Evolutionary conservation across 1,139 yeast species (phyloP), one percentile per base, ranked within the genome.

Genomic region (Lodderomyces elongisporus): DNA sequence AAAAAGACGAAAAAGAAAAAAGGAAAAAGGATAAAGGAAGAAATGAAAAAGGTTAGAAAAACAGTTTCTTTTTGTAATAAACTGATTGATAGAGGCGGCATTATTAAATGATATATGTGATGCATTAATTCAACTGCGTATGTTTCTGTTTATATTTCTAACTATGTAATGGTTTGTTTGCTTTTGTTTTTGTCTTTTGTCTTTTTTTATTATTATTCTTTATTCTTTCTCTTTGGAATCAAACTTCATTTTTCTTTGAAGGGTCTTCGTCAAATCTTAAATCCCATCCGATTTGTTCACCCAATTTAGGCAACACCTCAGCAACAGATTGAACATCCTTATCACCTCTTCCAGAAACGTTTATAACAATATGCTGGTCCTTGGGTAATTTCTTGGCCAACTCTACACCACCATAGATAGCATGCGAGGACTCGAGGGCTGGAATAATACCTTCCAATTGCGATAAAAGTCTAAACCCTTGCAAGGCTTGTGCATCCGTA

Each of bases 271-370:
- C 91, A 49, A 91, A 91, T 60, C 98, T 77, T 55, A 91, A 72
- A 58, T 91, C 97, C 98, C 98, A 91, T 48, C 83, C 91, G 54
- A 91, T 89, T 58, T 79, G 58, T 33, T 91, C 93, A 30, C 99
- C 99, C 40, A 88, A 70, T 42, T 62, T 75, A 30, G 98, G 98
- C 54, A 91, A 72, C 33, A 82, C 77, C 59, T 91, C 96, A 27
- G 98, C 98, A 38, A 91, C 96, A 56, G 91, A 85, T 65, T 89
- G 96, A 24, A 91, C 98, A 57, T 91, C 99, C 69, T 91, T 91
- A 59, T 93, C 99, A 63, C 99, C 99, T 70, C 98, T 85, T 52
- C 99, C 99, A 34, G 96, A 85, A 39, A 91, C 76, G 56, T 88
- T 87, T 52, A 91, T 84, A 41, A 91, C 80, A 42, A 91, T 66